These are phyloP conservation scores for Pestalotiopsis sp. DNA, from an alignment of 2,329 filamentous ascomycete genomes.

Conservation along the genomic window DNA sequence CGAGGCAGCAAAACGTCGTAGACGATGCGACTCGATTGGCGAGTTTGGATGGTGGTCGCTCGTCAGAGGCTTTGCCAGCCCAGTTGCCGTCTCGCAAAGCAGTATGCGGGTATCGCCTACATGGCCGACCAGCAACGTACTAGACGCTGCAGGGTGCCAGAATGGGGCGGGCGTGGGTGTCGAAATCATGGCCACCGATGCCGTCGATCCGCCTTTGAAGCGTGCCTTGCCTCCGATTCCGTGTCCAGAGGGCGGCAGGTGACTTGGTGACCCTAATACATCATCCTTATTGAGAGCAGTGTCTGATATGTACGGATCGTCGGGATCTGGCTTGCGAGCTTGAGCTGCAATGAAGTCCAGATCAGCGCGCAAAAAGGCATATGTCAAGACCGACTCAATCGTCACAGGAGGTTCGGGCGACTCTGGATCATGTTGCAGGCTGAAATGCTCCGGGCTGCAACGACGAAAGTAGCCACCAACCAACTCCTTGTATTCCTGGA, in stretches of 20 bases:
- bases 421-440: constrained; percentile 34
- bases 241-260: constrained; percentile 55
- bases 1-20: constrained; percentile 80
- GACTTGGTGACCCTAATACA: constrained; percentile 67
- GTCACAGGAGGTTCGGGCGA: constrained; percentile 50
- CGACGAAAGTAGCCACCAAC: constrained; percentile 94
- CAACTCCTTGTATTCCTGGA: constrained; percentile 77
- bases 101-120: constrained; percentile 92
- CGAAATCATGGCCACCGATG: constrained; percentile 85
- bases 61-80: constrained; percentile 78
- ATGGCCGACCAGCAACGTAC: constrained; percentile 83
- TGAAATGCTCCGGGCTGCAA: constrained; percentile 81
- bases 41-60: constrained; percentile 92
- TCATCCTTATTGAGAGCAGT: constrained; percentile 83
- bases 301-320: constrained; percentile 72
- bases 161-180: constrained; percentile 91
- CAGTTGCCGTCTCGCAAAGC: constrained; percentile 83
- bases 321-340: constrained; percentile 74
- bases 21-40: constrained; percentile 77
- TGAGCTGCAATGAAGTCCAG: constrained; percentile 93
- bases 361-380: constrained; percentile 92
- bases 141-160: constrained; percentile 88
- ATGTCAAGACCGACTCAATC: constrained; percentile 79
- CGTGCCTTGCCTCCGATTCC: constrained; percentile 74
- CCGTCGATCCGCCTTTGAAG: constrained; percentile 93